A percentile compares a stretch with the other conserved stretches of the same genome.
Evolutionary conservation across 148 eudicot species (phyloP).

Genomic region (Rhododendron ferrugineum): DNA sequence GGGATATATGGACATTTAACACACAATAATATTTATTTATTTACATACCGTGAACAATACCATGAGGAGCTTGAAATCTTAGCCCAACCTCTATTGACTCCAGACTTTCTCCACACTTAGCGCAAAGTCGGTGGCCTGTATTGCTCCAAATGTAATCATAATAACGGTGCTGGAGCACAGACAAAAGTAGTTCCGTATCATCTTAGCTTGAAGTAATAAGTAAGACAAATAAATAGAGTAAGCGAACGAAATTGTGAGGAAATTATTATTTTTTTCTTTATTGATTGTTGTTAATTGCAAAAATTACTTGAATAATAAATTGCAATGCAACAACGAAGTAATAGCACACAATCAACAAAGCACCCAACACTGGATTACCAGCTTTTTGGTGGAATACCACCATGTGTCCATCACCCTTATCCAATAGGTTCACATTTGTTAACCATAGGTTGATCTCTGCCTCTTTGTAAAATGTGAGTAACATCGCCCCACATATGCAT

Average conservation of each 20-base stretch:
- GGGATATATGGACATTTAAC: too few species aligned
- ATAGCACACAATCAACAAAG: not conserved
- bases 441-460: not conserved
- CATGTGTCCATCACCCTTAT: not conserved
- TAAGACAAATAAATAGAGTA: too few species aligned
- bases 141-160: slow-evolving; percentile 29
- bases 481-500: not conserved
- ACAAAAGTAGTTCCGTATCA: slow-evolving; percentile 37
- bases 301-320: slow-evolving; percentile 4
- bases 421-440: not conserved
- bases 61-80: slow-evolving; percentile 39
- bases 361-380: not conserved
- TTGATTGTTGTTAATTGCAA: not conserved
- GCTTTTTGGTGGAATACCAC: not conserved
- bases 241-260: too few species aligned
- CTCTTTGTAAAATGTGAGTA: not conserved
- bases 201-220: slow-evolving; percentile 29
- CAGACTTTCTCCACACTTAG: slow-evolving; percentile 29
- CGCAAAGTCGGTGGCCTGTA: slow-evolving; percentile 33
- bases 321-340: not conserved
- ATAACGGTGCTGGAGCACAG: slow-evolving; percentile 42
- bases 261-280: not conserved
- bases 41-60: slow-evolving; percentile 28
- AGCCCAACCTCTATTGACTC: slow-evolving; percentile 46
- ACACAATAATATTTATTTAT: not conserved